Base-by-base conservation (phyloP, 1,284 basidiomycete genomes). In the Amylostereum areolatum region DNA sequence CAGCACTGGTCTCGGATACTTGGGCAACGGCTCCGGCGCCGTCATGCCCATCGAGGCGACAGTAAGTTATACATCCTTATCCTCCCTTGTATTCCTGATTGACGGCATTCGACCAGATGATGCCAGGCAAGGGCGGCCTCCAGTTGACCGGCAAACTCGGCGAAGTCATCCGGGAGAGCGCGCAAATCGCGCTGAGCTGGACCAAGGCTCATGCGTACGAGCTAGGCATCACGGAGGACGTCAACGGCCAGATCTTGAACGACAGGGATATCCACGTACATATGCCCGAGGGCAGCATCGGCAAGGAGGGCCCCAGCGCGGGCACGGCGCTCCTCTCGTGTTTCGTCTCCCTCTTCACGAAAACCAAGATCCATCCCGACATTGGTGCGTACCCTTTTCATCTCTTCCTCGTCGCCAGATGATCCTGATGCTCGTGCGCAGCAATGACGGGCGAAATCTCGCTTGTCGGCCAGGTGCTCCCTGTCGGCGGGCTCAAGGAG, bases 401-500 rank as follows among this genome's bases (percentile, higher is more conserved):
- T 41, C 24, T 37, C 2, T 35, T 41, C 8, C 35, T 42, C 54
- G 37, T 58, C 49, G 12, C n/a, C 24, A 37, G 33, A 45, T 37
- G 18, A 1, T 18, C 1, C 18, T 18, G 32, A 24, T 50, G 27
- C 18, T 32, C 37, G 27, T 44, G 24, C 45, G n/a, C 55, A 89
- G 93, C 94, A 5, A 94, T 97, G 92, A 97, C 94, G 0, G 93
- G 93, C 35, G 94, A 97, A 66, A 92, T 97, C 52, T 91, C 92
- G 3, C 80, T 97, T 12, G 85, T 92, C 0, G 93, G 93, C 0
- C 91, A 94, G 67, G 93, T 97, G 6, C 77, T 96, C 0, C 92
- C 94, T 2, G 94, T 97, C 3, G 94, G 93, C 9, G 93, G 93
- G 0, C 68, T 97, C 52, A 97, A 96, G 71, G 93, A 97, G 74